Base-by-base conservation (phyloP, 2,329 filamentous ascomycete species). In the Furcasterigmium furcatum region DNA sequence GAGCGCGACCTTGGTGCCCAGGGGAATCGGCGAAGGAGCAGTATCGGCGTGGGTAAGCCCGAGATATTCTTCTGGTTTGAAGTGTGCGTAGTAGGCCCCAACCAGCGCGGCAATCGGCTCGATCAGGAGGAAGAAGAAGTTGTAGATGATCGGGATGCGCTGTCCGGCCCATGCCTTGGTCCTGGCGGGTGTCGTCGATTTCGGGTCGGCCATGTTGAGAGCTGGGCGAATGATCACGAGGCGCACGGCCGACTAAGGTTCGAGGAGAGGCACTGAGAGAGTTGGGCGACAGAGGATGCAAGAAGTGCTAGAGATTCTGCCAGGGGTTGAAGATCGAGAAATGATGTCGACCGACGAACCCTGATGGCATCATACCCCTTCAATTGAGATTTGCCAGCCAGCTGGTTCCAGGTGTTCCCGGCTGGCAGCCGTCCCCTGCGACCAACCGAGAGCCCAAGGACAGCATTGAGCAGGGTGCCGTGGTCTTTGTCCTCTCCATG, bases 91-190 rank as follows among this genome's bases (percentile, higher is more conserved):
- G 59, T 67, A 79, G 25, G 77, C 77, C 39, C 76, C 76, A 5
- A 69, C 66, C 19, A 79, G 67, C 21, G 77, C 76, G 0, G 73
- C 75, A 41, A 78, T 52, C 35, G 77, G 78, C 64, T 92, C 88
- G 57, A 91, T 70, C 59, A 84, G 74, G 51, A 91, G 80, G 69
- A 91, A 91, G 71, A 91, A 89, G 59, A 84, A 55, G 47, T 78
- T 77, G 69, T 91, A 91, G 50, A 72, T 53, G 29, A 76, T 54
- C 19, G 85, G 85, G 30, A 88, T 4, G 14, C 30, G 30, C 30
- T 32, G 30, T 13, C 30, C n/a, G n/a, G n/a, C n/a, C n/a, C n/a
- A n/a, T n/a, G n/a, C 30, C 13, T 32, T 13, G 30, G 30, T 32
- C 7, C 14, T 16, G 14, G 30, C 30, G 6, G 18, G 14, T 13